Conservation (phyloP, 306 rosid species). For the Carpinus viminea region DNA sequence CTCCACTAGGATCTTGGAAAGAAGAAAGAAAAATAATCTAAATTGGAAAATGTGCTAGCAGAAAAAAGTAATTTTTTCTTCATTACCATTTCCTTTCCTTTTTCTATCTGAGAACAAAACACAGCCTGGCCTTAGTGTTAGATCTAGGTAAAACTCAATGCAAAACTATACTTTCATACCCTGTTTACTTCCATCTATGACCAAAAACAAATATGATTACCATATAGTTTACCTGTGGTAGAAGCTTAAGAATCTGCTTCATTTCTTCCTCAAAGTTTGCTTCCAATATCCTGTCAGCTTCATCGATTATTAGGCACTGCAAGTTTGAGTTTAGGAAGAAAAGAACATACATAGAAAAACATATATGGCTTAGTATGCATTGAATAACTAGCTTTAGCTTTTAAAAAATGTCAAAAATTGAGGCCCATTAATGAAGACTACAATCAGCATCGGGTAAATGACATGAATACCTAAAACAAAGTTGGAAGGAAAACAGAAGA, state of each 20-base stretch:
- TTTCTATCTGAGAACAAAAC: neutral
- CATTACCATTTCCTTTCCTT: neutral
- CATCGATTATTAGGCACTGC: constrained; percentile 92
- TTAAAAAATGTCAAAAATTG: neutral
- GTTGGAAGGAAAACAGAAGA: neutral
- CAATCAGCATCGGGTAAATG: neutral
- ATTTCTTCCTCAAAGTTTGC: constrained; percentile 95
- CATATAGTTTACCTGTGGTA: constrained; percentile 69
- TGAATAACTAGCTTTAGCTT: too few species aligned
- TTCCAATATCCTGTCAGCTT: constrained; percentile 97
- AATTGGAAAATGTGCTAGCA: neutral
- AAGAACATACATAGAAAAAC: neutral
- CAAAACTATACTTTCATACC: constrained; percentile 5
- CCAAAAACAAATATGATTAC: neutral
- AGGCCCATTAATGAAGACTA: neutral
- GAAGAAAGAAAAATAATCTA: neutral
- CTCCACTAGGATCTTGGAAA: neutral
- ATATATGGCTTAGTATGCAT: too few species aligned
- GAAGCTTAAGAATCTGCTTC: constrained; percentile 77
- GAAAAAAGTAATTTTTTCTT: neutral
- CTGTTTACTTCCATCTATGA: neutral
- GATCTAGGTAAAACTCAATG: neutral
- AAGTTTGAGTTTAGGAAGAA: constrained; percentile 30
- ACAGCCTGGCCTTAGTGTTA: neutral
- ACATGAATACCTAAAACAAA: neutral